Evolutionary conservation across 768 basidiomycete species (phyloP).

Genomic region (Tephrocybe sp.): DNA sequence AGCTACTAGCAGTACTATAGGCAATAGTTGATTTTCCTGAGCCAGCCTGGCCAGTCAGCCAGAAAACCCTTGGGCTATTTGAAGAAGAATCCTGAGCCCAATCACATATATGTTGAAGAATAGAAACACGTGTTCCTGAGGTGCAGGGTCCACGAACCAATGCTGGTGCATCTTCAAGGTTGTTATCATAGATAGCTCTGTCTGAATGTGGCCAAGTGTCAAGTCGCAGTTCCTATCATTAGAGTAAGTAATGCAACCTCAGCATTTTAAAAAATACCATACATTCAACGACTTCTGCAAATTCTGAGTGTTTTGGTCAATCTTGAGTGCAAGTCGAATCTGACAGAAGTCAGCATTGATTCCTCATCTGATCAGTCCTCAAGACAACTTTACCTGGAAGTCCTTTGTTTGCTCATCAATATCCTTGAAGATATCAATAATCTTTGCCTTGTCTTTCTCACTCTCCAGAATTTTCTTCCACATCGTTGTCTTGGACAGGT

Average conservation of each 20-base stretch:
- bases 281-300: slow-evolving; percentile 13
- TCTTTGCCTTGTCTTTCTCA: slow-evolving; percentile 7
- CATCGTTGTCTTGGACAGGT: background rate
- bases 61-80: slow-evolving; percentile 11
- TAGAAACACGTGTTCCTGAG: slow-evolving; percentile 21
- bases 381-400: slow-evolving; percentile 10
- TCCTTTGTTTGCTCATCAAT: slow-evolving; percentile 14
- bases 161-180: background rate
- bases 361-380: background rate
- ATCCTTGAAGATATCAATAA: background rate
- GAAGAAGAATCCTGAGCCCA: slow-evolving; percentile 21
- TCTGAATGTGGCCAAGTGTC: background rate
- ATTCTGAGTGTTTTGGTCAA: background rate
- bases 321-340: background rate
- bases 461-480: slow-evolving; percentile 7
- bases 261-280: slow-evolving; percentile 14
- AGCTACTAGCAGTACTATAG: slow-evolving; percentile 10
- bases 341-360: background rate
- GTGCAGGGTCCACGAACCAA: slow-evolving; percentile 16
- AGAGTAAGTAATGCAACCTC: slow-evolving; percentile 16
- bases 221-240: background rate
- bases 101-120: slow-evolving; percentile 15
- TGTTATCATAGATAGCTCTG: background rate
- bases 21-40: slow-evolving; percentile 22
- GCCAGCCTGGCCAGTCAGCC: slow-evolving; percentile 5